Conservation (phyloP, 495 filamentous ascomycete genomes). For the Annulohypoxylon moriforme region DNA sequence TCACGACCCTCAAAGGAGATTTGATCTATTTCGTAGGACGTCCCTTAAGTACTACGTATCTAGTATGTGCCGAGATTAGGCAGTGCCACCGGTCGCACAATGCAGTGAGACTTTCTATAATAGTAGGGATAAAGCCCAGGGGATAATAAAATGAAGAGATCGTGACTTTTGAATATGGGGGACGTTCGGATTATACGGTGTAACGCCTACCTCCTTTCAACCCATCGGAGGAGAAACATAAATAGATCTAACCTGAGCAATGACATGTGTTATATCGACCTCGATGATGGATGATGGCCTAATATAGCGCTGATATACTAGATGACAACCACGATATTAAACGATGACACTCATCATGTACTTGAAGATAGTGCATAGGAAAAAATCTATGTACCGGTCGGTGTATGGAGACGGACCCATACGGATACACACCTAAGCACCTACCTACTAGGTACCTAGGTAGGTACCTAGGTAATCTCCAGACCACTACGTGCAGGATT, state of each 20-base stretch:
- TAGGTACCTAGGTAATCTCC: no score
- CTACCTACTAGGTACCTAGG: no score
- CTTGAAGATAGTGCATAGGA: constrained; percentile 7
- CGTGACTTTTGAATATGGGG: neutral
- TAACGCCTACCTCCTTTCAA: neutral
- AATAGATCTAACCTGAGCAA: neutral
- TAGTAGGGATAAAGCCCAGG: neutral
- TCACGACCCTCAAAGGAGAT: neutral
- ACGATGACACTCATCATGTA: constrained; percentile 24
- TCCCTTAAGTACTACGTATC: neutral
- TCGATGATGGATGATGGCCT: constrained; percentile 13
- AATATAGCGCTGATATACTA: constrained; percentile 10
- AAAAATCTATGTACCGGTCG: constrained; percentile 12
- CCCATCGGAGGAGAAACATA: neutral
- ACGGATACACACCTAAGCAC: neutral
- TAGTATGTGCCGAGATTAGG: neutral
- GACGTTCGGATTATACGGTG: constrained; percentile 8
- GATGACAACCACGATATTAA: neutral
- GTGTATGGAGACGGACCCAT: constrained; percentile 2
- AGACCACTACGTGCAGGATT: no score
- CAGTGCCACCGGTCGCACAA: neutral
- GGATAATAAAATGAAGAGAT: constrained; percentile 2
- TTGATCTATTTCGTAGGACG: neutral
- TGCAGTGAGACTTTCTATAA: neutral
- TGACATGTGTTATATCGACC: constrained; percentile 6